Evolutionary conservation across 2,329 filamentous ascomycete species (phyloP).

Genomic region (Cladosporium phlei): DNA sequence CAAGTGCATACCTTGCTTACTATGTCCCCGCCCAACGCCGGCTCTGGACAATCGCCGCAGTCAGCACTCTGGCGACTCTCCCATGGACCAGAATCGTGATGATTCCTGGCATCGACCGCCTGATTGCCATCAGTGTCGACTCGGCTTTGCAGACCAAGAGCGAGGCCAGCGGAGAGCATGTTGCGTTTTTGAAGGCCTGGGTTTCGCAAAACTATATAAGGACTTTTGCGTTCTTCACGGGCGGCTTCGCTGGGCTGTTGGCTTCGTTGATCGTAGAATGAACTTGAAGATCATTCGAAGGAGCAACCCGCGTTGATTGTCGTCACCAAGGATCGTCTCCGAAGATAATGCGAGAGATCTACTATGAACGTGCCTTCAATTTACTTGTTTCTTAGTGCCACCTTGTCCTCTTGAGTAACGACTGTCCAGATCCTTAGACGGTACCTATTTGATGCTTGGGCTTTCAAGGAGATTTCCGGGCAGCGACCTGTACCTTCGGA

Average conservation of each 20-base stretch:
- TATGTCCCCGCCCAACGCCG: constrained; percentile 5
- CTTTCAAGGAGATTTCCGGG: too few relatives aligned
- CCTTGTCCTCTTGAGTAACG: too few relatives aligned
- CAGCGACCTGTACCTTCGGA: too few relatives aligned
- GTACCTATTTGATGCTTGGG: too few relatives aligned
- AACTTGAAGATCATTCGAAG: neutral
- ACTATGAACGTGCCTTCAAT: too few relatives aligned
- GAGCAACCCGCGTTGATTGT: too few relatives aligned
- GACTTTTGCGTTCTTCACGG: constrained; percentile 1
- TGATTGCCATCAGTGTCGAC: constrained; percentile 13
- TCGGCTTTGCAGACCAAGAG: constrained; percentile 14
- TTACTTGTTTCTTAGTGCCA: too few relatives aligned
- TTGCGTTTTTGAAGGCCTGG: constrained; percentile 16
- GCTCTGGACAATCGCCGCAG: constrained; percentile 9
- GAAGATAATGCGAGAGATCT: too few relatives aligned
- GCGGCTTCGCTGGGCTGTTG: constrained; percentile 3
- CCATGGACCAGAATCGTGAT: constrained; percentile 16
- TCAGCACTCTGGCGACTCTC: constrained; percentile 4
- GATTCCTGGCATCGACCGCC: constrained; percentile 17
- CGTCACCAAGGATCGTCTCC: too few relatives aligned
- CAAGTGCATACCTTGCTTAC: constrained; percentile 14
- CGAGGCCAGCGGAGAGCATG: constrained; percentile 13
- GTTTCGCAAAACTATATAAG: constrained; percentile 13
- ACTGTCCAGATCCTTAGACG: too few relatives aligned
- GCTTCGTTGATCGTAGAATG: constrained; percentile 1